Base-by-base conservation (phyloP, 1,284 basidiomycete species). In the Phenoliferia sp. region DNA sequence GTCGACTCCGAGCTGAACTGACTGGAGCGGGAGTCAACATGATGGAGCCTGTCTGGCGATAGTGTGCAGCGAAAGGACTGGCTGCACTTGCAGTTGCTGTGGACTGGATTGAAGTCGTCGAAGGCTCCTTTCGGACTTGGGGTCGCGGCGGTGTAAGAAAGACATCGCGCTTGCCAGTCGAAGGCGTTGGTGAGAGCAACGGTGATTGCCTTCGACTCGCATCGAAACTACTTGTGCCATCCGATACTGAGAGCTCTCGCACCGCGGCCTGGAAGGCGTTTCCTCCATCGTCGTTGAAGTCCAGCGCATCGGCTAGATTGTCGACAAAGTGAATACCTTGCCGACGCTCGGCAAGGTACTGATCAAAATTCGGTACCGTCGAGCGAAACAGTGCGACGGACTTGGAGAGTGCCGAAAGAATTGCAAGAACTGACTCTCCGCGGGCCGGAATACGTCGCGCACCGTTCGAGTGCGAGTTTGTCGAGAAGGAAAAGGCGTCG, bases 261-360 rank as follows among this genome's bases (percentile, higher is more conserved):
- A 80, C 33, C 88, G 79, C 68, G 90, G 88, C 63, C 92, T 80
- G 44, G 54, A 84, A 84, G 56, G 90, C 60, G 15, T 61, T 61
- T 1, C 59, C 34, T 9, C 33, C 60, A 32, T 82, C 58, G 83
- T 88, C 72, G 33, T 63, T 57, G 19, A 75, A 56, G 7, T 73
- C 71, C n/a, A 98, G 82, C 2, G 94, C 94, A 75, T 97, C 95
- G 26, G 88, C 90, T 35, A 97, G 80, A 76, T 95, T 94, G 79
- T 97, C 94, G 1, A 90, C 90, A 79, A 95, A 96, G 31, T 96
- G 81, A 26, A 99, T 81, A 3, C 94, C 94, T 76, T 90, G 88
- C 44, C 95, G 84, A 33, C 95, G 86, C 79, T 98, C 93, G 1
- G 86, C 79, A 3, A 99, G 84, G 74, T 87, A 90, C 73, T 84